Base-by-base conservation (phyloP, 129 eudicot species). In the Ambrosia trifida region DNA sequence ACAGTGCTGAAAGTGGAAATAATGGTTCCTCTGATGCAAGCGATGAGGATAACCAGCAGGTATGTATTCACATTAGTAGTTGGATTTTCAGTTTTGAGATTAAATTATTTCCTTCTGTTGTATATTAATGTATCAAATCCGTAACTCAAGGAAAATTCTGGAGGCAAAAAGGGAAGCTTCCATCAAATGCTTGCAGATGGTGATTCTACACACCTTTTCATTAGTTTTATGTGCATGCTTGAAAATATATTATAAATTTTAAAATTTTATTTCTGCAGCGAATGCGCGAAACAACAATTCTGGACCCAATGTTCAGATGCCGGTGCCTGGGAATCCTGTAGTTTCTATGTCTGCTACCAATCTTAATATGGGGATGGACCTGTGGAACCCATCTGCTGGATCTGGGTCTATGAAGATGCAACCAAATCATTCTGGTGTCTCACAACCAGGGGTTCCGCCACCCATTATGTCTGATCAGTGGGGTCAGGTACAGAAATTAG, bases 141-240 rank as follows among this genome's bases (percentile, higher is more conserved):
- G 16, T 74, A 60, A 59, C 32, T 72, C 45, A 69, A 91, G 97
- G 93, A 76, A 19, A 76, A 69, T 78, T 72, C 92, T 66, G 88
- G 69, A 38, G 69, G 79, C 63, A 91, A 88, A 87, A 91, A 91
- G 79, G 97, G 97, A 62, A 88, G 96, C 83, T 91, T 91, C 76
- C 87, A 86, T 56, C 88, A 86, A 84, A 91, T 88, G 96, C 97
- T 91, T 76, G 97, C 86, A 18, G 93, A 88, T 68, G 97, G 97
- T 91, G 68, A 82, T 82, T 19, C 44, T 56, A 68, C 82, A 28
- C 70, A 63, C 44, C 56, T 53, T 67, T 45, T 11, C 19, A 36
- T 64, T 73, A 9, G 30, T 76, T 13, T 50, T 44, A 63, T 28
- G 43, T 47, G 9, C 30, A 38, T 57, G 32, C 20, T 20, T 2